phyloP scores from a whole-genome alignment of 2,329 filamentous ascomycete genomes.

The Pseudogymnoascus sp. region DNA sequence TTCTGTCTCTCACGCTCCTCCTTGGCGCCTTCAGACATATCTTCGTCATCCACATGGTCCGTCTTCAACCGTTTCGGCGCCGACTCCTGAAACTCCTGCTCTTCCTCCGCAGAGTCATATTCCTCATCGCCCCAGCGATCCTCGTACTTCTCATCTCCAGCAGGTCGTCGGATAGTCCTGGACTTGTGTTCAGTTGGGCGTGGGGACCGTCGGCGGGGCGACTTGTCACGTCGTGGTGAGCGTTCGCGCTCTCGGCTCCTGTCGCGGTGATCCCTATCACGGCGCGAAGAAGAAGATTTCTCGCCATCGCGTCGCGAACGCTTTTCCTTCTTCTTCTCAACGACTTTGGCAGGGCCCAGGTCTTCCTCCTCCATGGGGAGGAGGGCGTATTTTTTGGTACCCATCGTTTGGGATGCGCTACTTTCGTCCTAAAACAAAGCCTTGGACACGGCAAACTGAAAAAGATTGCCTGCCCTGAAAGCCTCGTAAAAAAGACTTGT shows the following conservation, averaged over 20 bases:
- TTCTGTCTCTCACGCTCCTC: conserved; percentile 52
- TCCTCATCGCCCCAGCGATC: conserved; percentile 80
- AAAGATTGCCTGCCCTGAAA: neutral
- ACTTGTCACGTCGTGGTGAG: conserved; percentile 32
- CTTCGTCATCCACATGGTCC: conserved; percentile 43
- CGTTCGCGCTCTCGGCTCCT: conserved; percentile 26
- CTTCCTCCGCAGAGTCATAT: conserved; percentile 38
- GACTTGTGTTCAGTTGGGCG: conserved; percentile 35
- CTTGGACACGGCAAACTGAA: neutral
- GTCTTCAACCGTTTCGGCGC: conserved; percentile 64
- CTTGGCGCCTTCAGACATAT: conserved; percentile 51
- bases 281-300: conserved; percentile 31
- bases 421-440: neutral
- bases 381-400: conserved; percentile 57
- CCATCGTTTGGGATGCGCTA: conserved; percentile 31
- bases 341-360: conserved; percentile 45
- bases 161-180: conserved; percentile 44
- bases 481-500: neutral
- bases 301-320: conserved; percentile 21
- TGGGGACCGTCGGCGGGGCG: conserved; percentile 28
- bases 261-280: conserved; percentile 35
- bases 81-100: conserved; percentile 58
- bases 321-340: conserved; percentile 41
- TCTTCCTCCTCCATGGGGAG: conserved; percentile 60
- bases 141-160: conserved; percentile 56